Conservation (phyloP, 306 rosid genomes). For the Albizia julibrissin region DNA sequence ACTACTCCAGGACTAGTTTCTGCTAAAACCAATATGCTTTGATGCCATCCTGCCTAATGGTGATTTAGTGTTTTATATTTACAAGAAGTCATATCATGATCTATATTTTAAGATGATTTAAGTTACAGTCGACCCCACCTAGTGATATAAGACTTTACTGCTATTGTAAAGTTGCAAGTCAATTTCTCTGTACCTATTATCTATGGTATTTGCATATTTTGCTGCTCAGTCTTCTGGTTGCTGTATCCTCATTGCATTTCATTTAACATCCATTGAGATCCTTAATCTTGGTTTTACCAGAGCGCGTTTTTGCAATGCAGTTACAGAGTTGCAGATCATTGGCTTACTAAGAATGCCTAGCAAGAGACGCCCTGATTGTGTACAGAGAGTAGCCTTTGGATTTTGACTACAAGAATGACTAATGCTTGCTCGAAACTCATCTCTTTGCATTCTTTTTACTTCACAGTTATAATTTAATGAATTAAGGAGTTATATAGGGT, state of each 20-base stretch:
- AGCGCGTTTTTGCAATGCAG: slow-evolving; percentile 92
- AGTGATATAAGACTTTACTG: too few relatives aligned
- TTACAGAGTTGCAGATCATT: slow-evolving; percentile 78
- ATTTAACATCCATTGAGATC: slow-evolving; percentile 33
- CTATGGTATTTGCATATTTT: slow-evolving; percentile 15
- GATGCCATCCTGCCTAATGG: not conserved
- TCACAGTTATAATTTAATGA: slow-evolving; percentile 5
- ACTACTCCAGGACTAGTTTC: too few relatives aligned
- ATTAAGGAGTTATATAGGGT: not conserved
- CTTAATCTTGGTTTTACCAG: slow-evolving; percentile 58
- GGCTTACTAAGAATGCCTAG: slow-evolving; percentile 89
- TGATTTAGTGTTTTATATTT: not conserved
- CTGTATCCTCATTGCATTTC: slow-evolving; percentile 16
- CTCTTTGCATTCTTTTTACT: not conserved
- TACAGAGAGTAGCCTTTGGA: slow-evolving; percentile 90
- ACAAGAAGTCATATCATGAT: not conserved
- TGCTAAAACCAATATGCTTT: not conserved
- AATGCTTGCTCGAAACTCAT: not conserved
- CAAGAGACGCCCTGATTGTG: slow-evolving; percentile 86
- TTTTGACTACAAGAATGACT: slow-evolving; percentile 38
- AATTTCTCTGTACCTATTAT: not conserved
- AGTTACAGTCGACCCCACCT: not conserved
- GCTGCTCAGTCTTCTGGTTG: not conserved
- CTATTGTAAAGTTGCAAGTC: not conserved
- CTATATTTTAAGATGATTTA: not conserved